A percentile compares a stretch with the other conserved stretches of the same genome.
Evolutionary conservation across 768 basidiomycete species (phyloP).

Genomic region (Fomitopsis serialis): DNA sequence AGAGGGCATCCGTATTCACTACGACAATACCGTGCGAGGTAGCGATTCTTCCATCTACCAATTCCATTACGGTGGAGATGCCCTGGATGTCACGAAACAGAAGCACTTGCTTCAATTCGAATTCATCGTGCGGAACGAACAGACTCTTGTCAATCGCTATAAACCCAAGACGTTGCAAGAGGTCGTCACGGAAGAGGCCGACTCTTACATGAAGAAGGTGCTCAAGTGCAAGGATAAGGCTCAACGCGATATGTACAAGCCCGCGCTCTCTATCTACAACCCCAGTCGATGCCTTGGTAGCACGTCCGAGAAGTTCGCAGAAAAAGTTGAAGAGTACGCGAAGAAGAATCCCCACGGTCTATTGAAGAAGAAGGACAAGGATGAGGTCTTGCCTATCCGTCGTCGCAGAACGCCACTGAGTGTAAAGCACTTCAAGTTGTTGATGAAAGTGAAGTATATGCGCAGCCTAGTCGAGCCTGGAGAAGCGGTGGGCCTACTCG

Average conservation of each 20-base stretch:
- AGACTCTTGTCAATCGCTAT: conserved; percentile 70
- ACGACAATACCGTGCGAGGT: conserved; percentile 96
- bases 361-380: conserved; percentile 39
- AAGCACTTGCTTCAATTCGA: conserved; percentile 93
- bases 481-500: conserved; percentile 95
- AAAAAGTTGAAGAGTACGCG: conserved; percentile 73
- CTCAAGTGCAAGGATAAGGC: conserved; percentile 59
- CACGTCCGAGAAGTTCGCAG: conserved; percentile 89
- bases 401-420: conserved; percentile 43
- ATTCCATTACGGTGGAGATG: conserved; percentile 96
- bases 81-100: conserved; percentile 94
- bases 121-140: conserved; percentile 84
- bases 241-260: conserved; percentile 57
- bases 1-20: conserved; percentile 94
- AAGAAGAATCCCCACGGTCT: conserved; percentile 62
- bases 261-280: conserved; percentile 68
- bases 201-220: conserved; percentile 82
- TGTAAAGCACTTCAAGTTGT: conserved; percentile 58
- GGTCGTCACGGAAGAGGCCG: conserved; percentile 58
- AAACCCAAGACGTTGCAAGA: conserved; percentile 54
- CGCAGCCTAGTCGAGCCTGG: conserved; percentile 93
- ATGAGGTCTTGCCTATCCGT: conserved; percentile 33
- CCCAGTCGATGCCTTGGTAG: conserved; percentile 81
- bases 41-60: conserved; percentile 92
- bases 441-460: conserved; percentile 94